Conservation (phyloP, 257 asterid genomes). For the Ocimum tenuiflorum region DNA sequence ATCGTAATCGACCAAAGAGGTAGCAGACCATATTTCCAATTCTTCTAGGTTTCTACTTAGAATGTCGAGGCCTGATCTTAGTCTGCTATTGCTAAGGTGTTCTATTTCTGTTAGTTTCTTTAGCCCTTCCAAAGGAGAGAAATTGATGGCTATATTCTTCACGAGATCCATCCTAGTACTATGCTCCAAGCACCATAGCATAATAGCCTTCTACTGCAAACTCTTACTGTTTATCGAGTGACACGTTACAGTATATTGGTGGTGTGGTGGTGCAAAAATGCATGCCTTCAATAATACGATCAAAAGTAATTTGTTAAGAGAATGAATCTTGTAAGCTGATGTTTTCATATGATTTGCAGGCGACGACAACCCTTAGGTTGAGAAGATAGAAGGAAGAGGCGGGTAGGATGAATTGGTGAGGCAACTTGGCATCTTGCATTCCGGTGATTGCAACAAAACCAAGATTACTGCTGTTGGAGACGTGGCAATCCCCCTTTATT, state of each 20-base stretch:
- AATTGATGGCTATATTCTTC: background rate
- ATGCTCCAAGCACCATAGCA: background rate
- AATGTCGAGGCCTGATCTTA: background rate
- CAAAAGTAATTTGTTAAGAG: too few relatives aligned
- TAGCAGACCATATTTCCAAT: conserved; percentile 25
- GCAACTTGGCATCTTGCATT: too few relatives aligned
- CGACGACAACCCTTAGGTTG: conserved; percentile 42
- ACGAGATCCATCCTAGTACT: background rate
- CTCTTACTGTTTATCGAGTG: too few relatives aligned
- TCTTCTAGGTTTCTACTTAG: conserved; percentile 2
- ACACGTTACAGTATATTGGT: too few relatives aligned
- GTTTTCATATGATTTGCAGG: conserved; percentile 23
- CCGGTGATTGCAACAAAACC: conserved; percentile 2
- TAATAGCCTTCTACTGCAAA: too few relatives aligned
- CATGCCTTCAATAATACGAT: too few relatives aligned
- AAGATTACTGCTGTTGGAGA: conserved; percentile 12
- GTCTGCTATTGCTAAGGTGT: background rate
- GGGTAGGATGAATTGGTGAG: conserved; percentile 11
- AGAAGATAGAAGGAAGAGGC: conserved; percentile 15
- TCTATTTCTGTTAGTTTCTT: background rate
- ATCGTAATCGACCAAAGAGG: conserved; percentile 85
- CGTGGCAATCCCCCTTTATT: too few relatives aligned
- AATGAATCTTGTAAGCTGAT: too few relatives aligned
- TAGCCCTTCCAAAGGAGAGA: background rate
- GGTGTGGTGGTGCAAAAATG: too few relatives aligned